Evolutionary conservation across 768 basidiomycete species (phyloP), one percentile per base, ranked within the genome.

Genomic region (Pisolithus orientalis): DNA sequence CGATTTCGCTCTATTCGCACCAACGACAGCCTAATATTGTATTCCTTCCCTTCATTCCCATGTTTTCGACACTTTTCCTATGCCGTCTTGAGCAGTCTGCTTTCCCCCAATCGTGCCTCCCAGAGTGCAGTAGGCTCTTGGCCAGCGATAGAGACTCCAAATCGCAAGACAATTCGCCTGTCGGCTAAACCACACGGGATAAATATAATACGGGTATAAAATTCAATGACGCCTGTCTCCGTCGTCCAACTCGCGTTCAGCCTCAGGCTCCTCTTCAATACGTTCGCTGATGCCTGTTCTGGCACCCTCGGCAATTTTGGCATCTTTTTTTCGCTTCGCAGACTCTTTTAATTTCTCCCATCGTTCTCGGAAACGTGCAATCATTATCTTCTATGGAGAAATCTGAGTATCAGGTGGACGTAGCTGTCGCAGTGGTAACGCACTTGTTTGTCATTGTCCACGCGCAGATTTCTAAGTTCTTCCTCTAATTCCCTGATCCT

Each of bases 291-390:
- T 75, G 29, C 71, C 67, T 24, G 72, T 59, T 38, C 70, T 68
- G 59, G 75, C 62, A 16, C 70, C 72, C 21, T 75, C 75, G 8
- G 77, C 79, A 13, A 71, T 75, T 59, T 78, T 80, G 47, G 83
- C 84, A 61, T 88, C 86, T 65, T 90, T 88, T 72, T 92, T 91
- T 54, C 86, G 82, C 67, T 84, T 90, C 7, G 89, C 86, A 27
- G 86, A 87, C 62, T 93, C 91, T 65, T 93, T 93, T 52, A 93
- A 72, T 66, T 90, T 91, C 64, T 89, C 87, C 90, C 90, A 93
- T 39, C 88, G 78, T 69, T 92, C 90, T 27, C 86, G 80, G 69
- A 88, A 92, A 60, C 87, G 85, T 21, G 76, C 74, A 57, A 91
- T 90, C 80, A 90, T 87, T 10, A 80, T 74, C 82, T 85, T 88